Evolutionary conservation across 805 yeast genomes (phyloP).

Genomic region (Schwanniomyces yamadae): DNA sequence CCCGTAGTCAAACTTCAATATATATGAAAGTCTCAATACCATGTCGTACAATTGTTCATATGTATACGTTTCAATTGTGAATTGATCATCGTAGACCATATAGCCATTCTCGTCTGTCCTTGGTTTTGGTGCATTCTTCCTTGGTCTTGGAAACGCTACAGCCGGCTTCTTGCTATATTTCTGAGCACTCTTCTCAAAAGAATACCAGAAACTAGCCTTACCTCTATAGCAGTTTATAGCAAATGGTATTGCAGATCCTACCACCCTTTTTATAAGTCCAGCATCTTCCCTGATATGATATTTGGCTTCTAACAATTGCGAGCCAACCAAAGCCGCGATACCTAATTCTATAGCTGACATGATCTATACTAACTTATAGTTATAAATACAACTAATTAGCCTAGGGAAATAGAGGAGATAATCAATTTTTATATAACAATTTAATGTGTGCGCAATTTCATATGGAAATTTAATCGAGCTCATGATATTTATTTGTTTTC

Average conservation of each 20-base stretch:
- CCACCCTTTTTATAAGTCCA: constrained; percentile 45
- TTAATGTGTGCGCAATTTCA: too few species aligned
- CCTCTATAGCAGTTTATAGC: constrained; percentile 34
- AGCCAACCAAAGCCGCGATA: constrained; percentile 43
- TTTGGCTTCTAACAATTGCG: constrained; percentile 48
- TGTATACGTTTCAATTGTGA: constrained; percentile 60
- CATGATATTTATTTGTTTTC: too few species aligned
- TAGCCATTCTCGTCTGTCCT: constrained; percentile 31
- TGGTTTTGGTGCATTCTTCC: constrained; percentile 24
- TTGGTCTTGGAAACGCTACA: constrained; percentile 59
- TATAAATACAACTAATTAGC: too few species aligned
- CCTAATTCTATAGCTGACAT: constrained; percentile 41
- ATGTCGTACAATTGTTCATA: constrained; percentile 67
- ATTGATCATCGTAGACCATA: constrained; percentile 52
- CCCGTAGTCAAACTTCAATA: constrained; percentile 61
- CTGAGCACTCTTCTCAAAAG: constrained; percentile 56
- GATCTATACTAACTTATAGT: neutral
- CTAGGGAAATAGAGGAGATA: too few species aligned
- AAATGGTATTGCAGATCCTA: constrained; percentile 42
- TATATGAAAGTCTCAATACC: constrained; percentile 62
- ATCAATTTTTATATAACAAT: too few species aligned
- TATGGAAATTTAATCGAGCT: too few species aligned
- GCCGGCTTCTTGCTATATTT: constrained; percentile 54
- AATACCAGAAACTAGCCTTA: constrained; percentile 66
- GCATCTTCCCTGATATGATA: constrained; percentile 53